Percentiles rank a stretch among this genome's conserved stretches.
These are phyloP conservation scores for Carex parvula DNA, from an alignment of 176 grass and related monocot genomes.

Conservation along the genomic window DNA sequence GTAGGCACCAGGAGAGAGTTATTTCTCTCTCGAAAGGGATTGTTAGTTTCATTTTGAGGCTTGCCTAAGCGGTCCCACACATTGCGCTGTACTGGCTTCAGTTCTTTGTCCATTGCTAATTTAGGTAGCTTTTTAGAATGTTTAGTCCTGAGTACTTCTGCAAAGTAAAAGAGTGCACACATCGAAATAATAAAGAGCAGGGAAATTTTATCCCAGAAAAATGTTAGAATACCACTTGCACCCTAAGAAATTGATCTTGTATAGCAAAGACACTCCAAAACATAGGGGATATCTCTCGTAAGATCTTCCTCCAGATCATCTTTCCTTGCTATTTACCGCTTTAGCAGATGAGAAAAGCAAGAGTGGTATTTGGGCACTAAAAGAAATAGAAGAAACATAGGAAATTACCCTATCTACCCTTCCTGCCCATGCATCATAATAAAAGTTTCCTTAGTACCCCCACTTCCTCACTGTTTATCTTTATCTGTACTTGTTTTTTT, in stretches of 20 bases:
- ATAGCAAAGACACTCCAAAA: background rate
- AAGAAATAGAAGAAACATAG: background rate
- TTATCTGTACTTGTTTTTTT: background rate
- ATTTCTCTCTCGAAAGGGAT: conserved; percentile 10
- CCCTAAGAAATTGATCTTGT: background rate
- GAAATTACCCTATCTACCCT: no score
- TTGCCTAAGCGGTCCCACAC: conserved; percentile 25
- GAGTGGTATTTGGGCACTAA: background rate
- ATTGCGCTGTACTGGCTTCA: conserved; percentile 8
- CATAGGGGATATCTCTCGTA: background rate
- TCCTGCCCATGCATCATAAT: no score
- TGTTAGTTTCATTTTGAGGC: conserved; percentile 12
- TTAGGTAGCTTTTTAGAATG: conserved; percentile 12
- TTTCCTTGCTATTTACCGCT: background rate
- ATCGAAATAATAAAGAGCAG: background rate
- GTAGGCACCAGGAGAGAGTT: background rate
- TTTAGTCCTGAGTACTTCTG: background rate
- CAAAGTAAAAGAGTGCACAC: background rate
- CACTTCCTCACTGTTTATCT: background rate
- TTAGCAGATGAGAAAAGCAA: background rate
- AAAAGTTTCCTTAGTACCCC: background rate
- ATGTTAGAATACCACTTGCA: background rate
- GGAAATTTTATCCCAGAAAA: background rate
- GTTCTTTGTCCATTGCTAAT: conserved; percentile 8
- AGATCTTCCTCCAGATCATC: background rate